phyloP scores from a whole-genome alignment of 257 asterid genomes.

The Nicotiana obtusifolia region DNA sequence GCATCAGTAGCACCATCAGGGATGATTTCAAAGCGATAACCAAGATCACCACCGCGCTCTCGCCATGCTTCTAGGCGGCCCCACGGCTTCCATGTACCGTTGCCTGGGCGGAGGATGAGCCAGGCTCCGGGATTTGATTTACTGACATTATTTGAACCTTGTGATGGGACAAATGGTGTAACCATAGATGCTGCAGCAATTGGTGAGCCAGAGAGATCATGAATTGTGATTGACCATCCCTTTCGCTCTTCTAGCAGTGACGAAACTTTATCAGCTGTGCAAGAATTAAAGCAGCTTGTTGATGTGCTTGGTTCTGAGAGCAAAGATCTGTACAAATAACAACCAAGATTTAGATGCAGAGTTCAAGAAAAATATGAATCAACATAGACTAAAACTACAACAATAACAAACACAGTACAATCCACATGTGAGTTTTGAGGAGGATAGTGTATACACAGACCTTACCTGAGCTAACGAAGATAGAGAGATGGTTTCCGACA shows the following conservation, averaged over 20 bases:
- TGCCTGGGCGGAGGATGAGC: constrained; percentile 81
- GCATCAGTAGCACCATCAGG: constrained; percentile 75
- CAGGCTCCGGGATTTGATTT: constrained; percentile 89
- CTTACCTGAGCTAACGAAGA: no score
- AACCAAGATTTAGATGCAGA: not conserved
- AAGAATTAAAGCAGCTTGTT: constrained; percentile 42
- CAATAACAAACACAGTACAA: no score
- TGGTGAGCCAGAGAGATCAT: constrained; percentile 89
- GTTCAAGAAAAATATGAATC: not conserved
- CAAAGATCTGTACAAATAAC: constrained; percentile 50
- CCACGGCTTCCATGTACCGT: constrained; percentile 87
- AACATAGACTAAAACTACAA: no score
- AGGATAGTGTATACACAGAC: no score
- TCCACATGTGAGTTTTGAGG: no score
- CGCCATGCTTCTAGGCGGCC: constrained; percentile 96
- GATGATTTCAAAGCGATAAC: constrained; percentile 77
- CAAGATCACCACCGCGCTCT: constrained; percentile 43
- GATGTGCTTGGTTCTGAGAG: constrained; percentile 58
- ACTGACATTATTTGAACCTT: constrained; percentile 62
- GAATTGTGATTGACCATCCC: constrained; percentile 94
- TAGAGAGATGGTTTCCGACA: no score
- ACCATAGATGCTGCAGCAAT: constrained; percentile 95
- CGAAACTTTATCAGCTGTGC: constrained; percentile 18
- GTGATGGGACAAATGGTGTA: constrained; percentile 90
- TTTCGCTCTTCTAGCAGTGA: constrained; percentile 49